A percentile compares a stretch with the other conserved stretches of the same genome.
Conservation (phyloP, 2,329 filamentous ascomycete species). For the Graphium sp. region DNA sequence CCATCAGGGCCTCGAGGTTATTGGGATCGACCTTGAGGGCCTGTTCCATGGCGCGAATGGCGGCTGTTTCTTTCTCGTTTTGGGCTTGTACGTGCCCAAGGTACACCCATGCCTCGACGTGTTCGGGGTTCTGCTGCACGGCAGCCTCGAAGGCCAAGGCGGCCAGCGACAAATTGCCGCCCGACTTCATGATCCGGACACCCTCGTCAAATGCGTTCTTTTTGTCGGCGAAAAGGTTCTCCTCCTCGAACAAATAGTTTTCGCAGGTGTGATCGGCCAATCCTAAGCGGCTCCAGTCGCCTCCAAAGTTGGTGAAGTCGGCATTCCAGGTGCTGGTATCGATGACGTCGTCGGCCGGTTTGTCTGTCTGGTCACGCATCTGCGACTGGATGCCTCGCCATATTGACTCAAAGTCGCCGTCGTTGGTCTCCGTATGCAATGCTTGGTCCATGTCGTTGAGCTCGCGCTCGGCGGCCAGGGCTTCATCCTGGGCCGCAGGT, state of each 20-base stretch:
- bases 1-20: conserved; percentile 85
- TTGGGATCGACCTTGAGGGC: conserved; percentile 75
- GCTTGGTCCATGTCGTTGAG: conserved; percentile 5
- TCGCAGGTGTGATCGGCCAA: conserved; percentile 60
- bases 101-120: conserved; percentile 86
- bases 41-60: conserved; percentile 84
- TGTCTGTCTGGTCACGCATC: conserved; percentile 9
- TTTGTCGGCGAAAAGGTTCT: conserved; percentile 74
- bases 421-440: conserved; percentile 49
- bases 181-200: conserved; percentile 79
- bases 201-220: conserved; percentile 85
- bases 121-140: conserved; percentile 72
- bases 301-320: conserved; percentile 43
- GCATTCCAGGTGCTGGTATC: conserved; percentile 64
- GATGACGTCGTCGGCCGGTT: conserved; percentile 28
- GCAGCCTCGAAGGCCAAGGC: conserved; percentile 92
- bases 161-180: conserved; percentile 84
- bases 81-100: conserved; percentile 88
- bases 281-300: conserved; percentile 46
- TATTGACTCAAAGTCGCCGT: conserved; percentile 80
- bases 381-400: conserved; percentile 72
- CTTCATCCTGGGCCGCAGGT: conserved; percentile 45
- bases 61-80: conserved; percentile 95
- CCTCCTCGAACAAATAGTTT: conserved; percentile 86
- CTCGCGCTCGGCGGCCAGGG: conserved; percentile 35